Evolutionary conservation across 164 flowering plant genomes (phyloP).

Genomic region (grape (Vitis vinifera)): ASM3070453v1 NC_081822.1:5672501-5673000

Average conservation of each 20-base stretch:
- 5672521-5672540: slow-evolving; percentile 54
- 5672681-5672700: slow-evolving; percentile 44
- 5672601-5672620: slow-evolving; percentile 66
- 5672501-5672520: slow-evolving; percentile 29
- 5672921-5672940: background rate
- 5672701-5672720: slow-evolving; percentile 47
- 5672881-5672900: background rate
- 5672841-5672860: background rate
- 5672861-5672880: background rate
- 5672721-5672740: slow-evolving; percentile 71
- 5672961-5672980: background rate
- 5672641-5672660: slow-evolving; percentile 75
- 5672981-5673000: background rate
- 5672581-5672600: slow-evolving; percentile 64
- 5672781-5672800: slow-evolving; percentile 18
- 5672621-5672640: slow-evolving; percentile 77
- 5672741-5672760: slow-evolving; percentile 79
- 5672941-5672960: background rate
- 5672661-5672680: slow-evolving; percentile 72
- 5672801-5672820: slow-evolving; percentile 13
- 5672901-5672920: background rate
- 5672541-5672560: slow-evolving; percentile 49
- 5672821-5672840: slow-evolving; percentile 22
- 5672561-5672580: slow-evolving; percentile 56
- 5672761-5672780: slow-evolving; percentile 39